A percentile compares a stretch with the other conserved stretches of the same genome.
Evolutionary conservation across 306 rosid species (phyloP).

Genomic region (Dalbergia cultrata): DNA sequence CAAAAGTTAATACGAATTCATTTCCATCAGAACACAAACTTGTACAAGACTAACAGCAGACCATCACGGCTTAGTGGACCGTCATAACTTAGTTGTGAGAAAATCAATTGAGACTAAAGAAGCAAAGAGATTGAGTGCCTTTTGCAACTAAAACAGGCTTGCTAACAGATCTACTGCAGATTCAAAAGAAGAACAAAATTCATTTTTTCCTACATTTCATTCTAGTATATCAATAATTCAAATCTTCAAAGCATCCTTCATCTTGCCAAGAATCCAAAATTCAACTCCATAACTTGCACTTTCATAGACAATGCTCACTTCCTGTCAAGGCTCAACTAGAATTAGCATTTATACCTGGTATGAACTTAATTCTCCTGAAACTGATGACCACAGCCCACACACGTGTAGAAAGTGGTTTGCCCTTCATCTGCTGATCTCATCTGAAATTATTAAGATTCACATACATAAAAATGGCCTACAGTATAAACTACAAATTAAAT

Average conservation of each 20-base stretch:
- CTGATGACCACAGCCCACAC: slow-evolving; percentile 50
- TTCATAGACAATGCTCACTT: not conserved
- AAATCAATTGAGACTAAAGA: not conserved
- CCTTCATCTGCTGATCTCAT: slow-evolving; percentile 64
- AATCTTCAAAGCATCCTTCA: slow-evolving; percentile 3
- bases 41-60: not conserved
- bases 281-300: not conserved
- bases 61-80: not conserved
- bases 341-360: not conserved
- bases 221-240: not conserved
- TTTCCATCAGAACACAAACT: not conserved
- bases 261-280: not conserved
- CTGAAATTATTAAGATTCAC: slow-evolving; percentile 42
- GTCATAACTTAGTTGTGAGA: not conserved
- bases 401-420: slow-evolving; percentile 58
- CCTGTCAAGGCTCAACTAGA: not conserved
- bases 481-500: slow-evolving; percentile 29
- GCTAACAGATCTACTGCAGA: not conserved
- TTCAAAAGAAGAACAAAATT: not conserved
- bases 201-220: not conserved
- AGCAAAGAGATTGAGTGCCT: not conserved
- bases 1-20: not conserved
- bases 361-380: slow-evolving; percentile 52
- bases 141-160: not conserved
- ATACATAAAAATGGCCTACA: slow-evolving; percentile 4